Conservation (phyloP, 306 rosid species). For the Trifolium repens region DNA sequence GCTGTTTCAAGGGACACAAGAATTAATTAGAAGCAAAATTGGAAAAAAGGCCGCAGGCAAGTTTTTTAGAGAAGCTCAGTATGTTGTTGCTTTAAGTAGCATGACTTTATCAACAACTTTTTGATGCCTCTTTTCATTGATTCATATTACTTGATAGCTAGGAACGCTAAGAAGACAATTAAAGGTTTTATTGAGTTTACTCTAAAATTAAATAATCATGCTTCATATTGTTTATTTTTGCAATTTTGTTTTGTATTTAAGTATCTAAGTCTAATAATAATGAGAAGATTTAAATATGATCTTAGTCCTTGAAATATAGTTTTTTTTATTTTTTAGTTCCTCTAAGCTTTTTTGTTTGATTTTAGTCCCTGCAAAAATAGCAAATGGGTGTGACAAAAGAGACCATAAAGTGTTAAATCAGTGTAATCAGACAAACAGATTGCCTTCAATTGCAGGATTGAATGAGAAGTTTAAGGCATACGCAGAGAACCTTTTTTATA, state of each 20-base stretch:
- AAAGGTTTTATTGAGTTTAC: slow-evolving; percentile 50
- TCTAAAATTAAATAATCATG: neutral
- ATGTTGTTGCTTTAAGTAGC: slow-evolving; percentile 91
- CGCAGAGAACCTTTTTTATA: no score
- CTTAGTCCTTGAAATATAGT: no score
- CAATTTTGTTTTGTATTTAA: no score
- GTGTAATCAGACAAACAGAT: no score
- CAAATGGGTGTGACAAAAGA: no score
- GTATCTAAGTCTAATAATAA: neutral
- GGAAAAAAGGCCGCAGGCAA: slow-evolving; percentile 62
- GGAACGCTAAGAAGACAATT: slow-evolving; percentile 73
- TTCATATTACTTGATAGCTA: slow-evolving; percentile 74
- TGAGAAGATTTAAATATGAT: no score
- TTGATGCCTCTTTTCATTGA: slow-evolving; percentile 87
- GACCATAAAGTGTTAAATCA: no score
- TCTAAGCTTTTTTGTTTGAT: no score
- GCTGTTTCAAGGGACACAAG: slow-evolving; percentile 72
- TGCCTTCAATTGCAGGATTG: no score
- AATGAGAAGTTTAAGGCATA: no score
- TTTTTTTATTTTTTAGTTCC: no score
- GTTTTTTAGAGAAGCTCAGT: slow-evolving; percentile 65
- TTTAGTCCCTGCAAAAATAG: no score
- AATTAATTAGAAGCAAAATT: slow-evolving; percentile 60
- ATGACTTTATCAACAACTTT: slow-evolving; percentile 93
- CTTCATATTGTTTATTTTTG: neutral